phyloP scores from a whole-genome alignment of 169 alveolate genomes.

The Babesia ovata region DNA sequence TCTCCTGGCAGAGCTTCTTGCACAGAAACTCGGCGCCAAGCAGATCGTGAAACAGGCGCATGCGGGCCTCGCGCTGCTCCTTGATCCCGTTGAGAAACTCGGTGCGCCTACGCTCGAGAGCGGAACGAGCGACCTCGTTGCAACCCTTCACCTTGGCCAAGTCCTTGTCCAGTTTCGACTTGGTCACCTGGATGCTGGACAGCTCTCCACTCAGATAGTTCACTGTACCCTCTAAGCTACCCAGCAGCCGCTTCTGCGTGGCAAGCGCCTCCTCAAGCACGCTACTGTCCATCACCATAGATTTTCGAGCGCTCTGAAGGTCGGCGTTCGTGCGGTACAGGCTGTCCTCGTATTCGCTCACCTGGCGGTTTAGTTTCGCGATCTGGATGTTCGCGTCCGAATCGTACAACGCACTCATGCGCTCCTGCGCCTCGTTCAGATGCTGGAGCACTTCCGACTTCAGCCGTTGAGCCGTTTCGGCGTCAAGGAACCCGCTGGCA shows the following conservation, averaged over 20 bases:
- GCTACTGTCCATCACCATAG: constrained; percentile 4
- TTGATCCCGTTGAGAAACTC: constrained; percentile 5
- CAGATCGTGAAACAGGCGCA: constrained; percentile 2
- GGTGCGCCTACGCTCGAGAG: not conserved
- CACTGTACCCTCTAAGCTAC: constrained; percentile 19
- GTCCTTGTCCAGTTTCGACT: constrained; percentile 12
- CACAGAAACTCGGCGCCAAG: constrained; percentile 39
- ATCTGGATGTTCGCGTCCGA: constrained; percentile 25
- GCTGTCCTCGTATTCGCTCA: constrained; percentile 8
- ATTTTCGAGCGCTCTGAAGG: constrained; percentile 21
- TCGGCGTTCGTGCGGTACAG: constrained; percentile 25
- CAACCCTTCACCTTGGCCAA: constrained; percentile 4
- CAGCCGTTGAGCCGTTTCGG: constrained; percentile 1
- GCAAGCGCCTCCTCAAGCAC: constrained; percentile 37
- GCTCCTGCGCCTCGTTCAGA: constrained; percentile 12
- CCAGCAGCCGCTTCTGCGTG: constrained; percentile 28
- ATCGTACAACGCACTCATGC: constrained; percentile 1
- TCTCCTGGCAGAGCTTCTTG: constrained; percentile 45
- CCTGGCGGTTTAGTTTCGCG: constrained; percentile 32
- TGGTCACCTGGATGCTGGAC: not conserved
- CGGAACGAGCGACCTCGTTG: constrained; percentile 5
- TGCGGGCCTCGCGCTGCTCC: constrained; percentile 24
- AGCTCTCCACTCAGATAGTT: constrained; percentile 18
- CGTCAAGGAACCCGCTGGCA: constrained; percentile 2
- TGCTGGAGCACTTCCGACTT: constrained; percentile 9